Conservation (phyloP, 495 filamentous ascomycete genomes). For the Penicillium subrubescens region DNA sequence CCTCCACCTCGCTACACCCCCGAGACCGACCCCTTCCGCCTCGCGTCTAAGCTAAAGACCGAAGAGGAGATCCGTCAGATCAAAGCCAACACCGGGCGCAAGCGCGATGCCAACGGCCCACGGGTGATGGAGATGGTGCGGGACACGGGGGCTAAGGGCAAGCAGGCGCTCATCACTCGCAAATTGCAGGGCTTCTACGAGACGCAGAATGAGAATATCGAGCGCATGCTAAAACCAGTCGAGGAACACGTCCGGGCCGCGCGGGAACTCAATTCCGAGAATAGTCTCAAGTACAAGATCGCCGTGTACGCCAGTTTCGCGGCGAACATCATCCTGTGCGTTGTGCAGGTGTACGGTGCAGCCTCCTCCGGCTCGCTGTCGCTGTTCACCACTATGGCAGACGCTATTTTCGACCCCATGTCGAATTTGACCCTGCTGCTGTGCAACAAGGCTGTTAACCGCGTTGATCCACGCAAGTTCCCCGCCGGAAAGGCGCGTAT, state of each 20-base stretch:
- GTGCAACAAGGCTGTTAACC: constrained; percentile 83
- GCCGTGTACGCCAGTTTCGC: constrained; percentile 87
- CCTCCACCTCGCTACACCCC: constrained; percentile 58
- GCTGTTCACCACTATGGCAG: constrained; percentile 97
- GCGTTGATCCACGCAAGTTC: constrained; percentile 86
- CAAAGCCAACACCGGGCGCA: constrained; percentile 78
- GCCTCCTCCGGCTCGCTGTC: constrained; percentile 84
- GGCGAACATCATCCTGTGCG: constrained; percentile 78
- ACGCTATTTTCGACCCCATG: constrained; percentile 92
- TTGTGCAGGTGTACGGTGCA: constrained; percentile 87
- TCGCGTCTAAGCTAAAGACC: constrained; percentile 78
- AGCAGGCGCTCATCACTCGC: constrained; percentile 48
- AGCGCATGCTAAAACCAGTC: constrained; percentile 87
- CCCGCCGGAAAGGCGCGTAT: constrained; percentile 93
- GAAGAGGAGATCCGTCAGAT: constrained; percentile 77
- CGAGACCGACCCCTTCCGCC: constrained; percentile 77
- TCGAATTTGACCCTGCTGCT: constrained; percentile 88
- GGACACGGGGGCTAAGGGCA: constrained; percentile 20
- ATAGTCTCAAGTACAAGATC: constrained; percentile 82
- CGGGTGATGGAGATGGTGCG: constrained; percentile 20
- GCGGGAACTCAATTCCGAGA: constrained; percentile 74
- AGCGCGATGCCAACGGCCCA: constrained; percentile 59
- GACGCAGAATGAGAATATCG: constrained; percentile 89
- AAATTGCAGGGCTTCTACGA: constrained; percentile 86
- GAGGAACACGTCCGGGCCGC: constrained; percentile 85